Conservation (phyloP, 202 grass and related monocot species). For the Elaeis oleifera region DNA sequence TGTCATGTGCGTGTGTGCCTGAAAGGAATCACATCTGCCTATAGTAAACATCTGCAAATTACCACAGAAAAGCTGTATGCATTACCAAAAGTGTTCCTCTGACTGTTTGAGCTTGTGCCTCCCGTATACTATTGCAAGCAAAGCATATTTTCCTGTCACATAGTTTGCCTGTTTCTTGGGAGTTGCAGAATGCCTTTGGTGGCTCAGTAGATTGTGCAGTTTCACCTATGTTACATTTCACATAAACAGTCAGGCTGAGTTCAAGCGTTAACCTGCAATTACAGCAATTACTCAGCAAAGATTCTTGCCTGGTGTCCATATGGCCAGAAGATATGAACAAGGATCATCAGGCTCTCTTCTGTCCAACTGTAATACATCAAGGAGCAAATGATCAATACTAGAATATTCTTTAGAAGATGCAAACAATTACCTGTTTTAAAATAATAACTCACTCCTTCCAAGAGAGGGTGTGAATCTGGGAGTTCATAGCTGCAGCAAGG, state of each 20-base stretch:
- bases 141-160: slow-evolving; percentile 57
- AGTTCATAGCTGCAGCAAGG: slow-evolving; percentile 66
- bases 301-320: slow-evolving; percentile 91
- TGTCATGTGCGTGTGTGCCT: background rate
- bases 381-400: slow-evolving; percentile 17
- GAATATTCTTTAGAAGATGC: slow-evolving; percentile 10
- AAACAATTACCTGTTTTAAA: slow-evolving; percentile 18
- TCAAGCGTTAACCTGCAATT: background rate
- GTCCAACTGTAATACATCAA: slow-evolving; percentile 52
- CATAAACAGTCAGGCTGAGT: slow-evolving; percentile 15
- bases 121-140: slow-evolving; percentile 58
- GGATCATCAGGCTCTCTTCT: slow-evolving; percentile 80
- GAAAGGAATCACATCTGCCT: no score
- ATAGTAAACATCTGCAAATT: no score
- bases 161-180: slow-evolving; percentile 41
- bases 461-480: slow-evolving; percentile 58
- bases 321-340: slow-evolving; percentile 78
- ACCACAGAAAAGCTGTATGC: slow-evolving; percentile 4
- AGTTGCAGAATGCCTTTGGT: slow-evolving; percentile 62
- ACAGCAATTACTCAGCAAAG: slow-evolving; percentile 5
- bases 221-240: slow-evolving; percentile 51
- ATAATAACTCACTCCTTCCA: slow-evolving; percentile 53
- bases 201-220: slow-evolving; percentile 74
- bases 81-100: slow-evolving; percentile 74
- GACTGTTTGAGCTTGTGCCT: slow-evolving; percentile 55